Base-by-base conservation (phyloP, 2,329 filamentous ascomycete genomes). In the Calonectria multiphialidica region DNA sequence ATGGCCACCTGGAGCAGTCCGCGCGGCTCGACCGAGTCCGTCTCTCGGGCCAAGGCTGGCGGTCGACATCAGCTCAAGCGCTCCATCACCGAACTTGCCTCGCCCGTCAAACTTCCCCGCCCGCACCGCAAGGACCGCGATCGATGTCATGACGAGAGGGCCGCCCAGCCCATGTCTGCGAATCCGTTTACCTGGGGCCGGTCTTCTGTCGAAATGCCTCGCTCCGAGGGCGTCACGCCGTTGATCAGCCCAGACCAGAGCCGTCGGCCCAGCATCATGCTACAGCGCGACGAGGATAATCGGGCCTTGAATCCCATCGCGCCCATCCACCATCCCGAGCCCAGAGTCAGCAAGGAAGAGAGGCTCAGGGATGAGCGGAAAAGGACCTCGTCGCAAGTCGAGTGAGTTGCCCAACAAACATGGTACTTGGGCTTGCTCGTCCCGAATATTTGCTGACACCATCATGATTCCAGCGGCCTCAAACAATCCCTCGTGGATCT, bases 71-170 rank as follows among this genome's bases (percentile, higher is more conserved):
- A 89, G 76, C 84, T 90, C 72, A 88, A 86, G 72, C 87, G 89
- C 40, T 92, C 90, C 57, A 86, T 91, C 71, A 87, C 87, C 53
- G 89, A 91, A 74, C 77, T 90, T 64, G 84, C 88, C 28, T 86
- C 87, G 42, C 87, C 89, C 25, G 82, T 85, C 71, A 85, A 82
- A 70, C 81, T 84, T 74, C 76, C 78, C 80, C 85, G 86, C 33
- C 77, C 74, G 45, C 79, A 83, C 49, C 78, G 78, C 64, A 77
- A 78, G 66, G 76, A 78, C 63, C 77, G 77, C 68, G 76, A 75
- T 50, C 77, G 77, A 70, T 77, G 72, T 72, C 71, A 80, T 74
- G 80, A 84, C 67, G 82, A 82, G 45, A 77, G 76, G 70, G 72
- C 75, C 28, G 72, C 75, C 12, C 76, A 74, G 33, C 72, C 76